Percentiles rank a stretch among this genome's conserved stretches.
Evolutionary conservation across 169 alveolate species (phyloP).

Genomic region (Ichthyophthirius multifiliis): DNA sequence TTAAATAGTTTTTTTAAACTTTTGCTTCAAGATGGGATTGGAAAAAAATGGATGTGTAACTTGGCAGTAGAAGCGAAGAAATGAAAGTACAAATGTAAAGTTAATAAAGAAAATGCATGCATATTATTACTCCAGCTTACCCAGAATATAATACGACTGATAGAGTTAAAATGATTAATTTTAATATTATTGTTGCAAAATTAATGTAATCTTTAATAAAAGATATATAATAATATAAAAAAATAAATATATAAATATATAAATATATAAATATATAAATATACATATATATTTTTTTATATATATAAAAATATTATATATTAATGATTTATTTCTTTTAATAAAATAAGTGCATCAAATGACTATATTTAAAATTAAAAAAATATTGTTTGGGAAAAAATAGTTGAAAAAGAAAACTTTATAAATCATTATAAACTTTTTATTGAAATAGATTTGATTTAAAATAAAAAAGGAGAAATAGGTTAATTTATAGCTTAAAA

Average conservation of each 20-base stretch:
- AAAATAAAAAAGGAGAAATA: neutral
- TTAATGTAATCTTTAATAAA: neutral
- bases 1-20: slow-evolving; percentile 61
- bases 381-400: neutral
- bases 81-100: slow-evolving; percentile 35
- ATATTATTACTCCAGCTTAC: slow-evolving; percentile 84
- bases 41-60: slow-evolving; percentile 36
- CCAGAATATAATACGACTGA: slow-evolving; percentile 78
- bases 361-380: too few relatives aligned
- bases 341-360: neutral
- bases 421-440: neutral
- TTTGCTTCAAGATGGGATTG: slow-evolving; percentile 73
- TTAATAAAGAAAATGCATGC: slow-evolving; percentile 46
- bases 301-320: too few relatives aligned
- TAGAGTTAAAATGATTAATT: slow-evolving; percentile 61
- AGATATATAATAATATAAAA: too few relatives aligned
- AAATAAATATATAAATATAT: too few relatives aligned
- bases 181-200: slow-evolving; percentile 36
- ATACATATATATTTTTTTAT: neutral
- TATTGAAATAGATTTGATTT: neutral
- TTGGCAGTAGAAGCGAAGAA: neutral
- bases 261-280: too few relatives aligned
- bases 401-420: neutral
- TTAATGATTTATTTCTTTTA: neutral
- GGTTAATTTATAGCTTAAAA: neutral